Evolutionary conservation across 2,329 filamentous ascomycete species (phyloP).

Genomic region (Fusarium cyanostomum): DNA sequence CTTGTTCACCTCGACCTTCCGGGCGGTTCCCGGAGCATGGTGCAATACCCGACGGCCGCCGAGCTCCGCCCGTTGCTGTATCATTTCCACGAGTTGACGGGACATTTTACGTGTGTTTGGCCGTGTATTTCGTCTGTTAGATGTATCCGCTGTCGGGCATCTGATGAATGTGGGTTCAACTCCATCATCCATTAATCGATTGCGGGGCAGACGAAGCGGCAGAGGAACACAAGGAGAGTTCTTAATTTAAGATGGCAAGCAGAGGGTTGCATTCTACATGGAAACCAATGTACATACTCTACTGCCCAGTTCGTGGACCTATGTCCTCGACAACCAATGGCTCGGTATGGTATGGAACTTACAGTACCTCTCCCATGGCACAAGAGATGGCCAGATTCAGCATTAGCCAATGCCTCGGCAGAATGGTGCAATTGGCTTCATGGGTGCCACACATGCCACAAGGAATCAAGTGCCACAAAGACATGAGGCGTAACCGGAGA

Average conservation of each 20-base stretch:
- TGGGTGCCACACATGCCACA: neutral
- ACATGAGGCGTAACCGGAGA: conserved; percentile 13
- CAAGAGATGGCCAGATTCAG: conserved; percentile 6
- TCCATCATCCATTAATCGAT: conserved; percentile 1
- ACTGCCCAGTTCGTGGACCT: too few species aligned
- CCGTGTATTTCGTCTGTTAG: too few species aligned
- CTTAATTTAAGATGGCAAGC: too few species aligned
- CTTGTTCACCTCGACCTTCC: neutral
- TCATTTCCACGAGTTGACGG: neutral
- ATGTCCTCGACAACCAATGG: neutral
- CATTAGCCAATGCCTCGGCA: conserved; percentile 22
- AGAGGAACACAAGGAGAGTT: neutral
- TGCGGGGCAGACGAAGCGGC: conserved; percentile 15
- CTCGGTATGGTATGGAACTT: neutral
- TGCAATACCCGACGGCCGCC: conserved; percentile 29
- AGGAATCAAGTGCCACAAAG: neutral
- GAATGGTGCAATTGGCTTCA: conserved; percentile 29
- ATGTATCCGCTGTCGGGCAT: conserved; percentile 8
- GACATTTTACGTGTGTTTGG: neutral
- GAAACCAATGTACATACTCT: too few species aligned
- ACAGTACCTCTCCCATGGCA: conserved; percentile 2
- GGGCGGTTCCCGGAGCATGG: conserved; percentile 11
- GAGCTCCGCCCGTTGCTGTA: conserved; percentile 9
- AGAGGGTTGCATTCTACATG: too few species aligned
- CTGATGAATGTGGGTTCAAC: neutral